Evolutionary conservation across 805 yeast species (phyloP).

Genomic region (Cyberlindnera japonica): DNA sequence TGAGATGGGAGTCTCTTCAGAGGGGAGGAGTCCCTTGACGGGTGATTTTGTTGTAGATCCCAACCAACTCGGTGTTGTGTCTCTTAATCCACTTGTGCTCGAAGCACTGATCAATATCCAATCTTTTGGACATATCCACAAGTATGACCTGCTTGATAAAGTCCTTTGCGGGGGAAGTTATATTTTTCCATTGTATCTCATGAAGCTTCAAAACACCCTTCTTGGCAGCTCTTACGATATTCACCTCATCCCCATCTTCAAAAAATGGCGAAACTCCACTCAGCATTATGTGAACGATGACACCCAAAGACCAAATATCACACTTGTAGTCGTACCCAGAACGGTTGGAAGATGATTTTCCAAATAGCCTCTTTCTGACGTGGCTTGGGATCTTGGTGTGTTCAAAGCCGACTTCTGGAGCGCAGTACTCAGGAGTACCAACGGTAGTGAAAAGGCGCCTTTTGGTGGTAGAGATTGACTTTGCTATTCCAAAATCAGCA

Average conservation of each 20-base stretch:
- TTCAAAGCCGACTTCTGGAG: slow-evolving; percentile 62
- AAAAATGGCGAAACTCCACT: slow-evolving; percentile 66
- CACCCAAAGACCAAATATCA: slow-evolving; percentile 70
- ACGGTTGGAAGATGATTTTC: background rate
- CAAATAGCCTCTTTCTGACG: slow-evolving; percentile 3
- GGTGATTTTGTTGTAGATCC: slow-evolving; percentile 33
- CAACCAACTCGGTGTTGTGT: slow-evolving; percentile 34
- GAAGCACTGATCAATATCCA: slow-evolving; percentile 38
- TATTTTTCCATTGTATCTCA: slow-evolving; percentile 38
- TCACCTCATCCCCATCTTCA: slow-evolving; percentile 39
- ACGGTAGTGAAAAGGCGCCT: slow-evolving; percentile 48
- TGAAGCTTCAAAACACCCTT: slow-evolving; percentile 38
- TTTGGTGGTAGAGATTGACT: slow-evolving; percentile 27
- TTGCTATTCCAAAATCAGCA: slow-evolving; percentile 68
- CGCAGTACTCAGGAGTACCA: slow-evolving; percentile 68
- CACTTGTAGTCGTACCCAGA: slow-evolving; percentile 52
- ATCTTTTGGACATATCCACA: slow-evolving; percentile 36
- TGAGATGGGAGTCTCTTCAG: no score
- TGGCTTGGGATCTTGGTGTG: slow-evolving; percentile 27
- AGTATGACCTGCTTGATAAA: slow-evolving; percentile 40
- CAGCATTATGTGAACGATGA: slow-evolving; percentile 53
- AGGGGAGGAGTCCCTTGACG: background rate
- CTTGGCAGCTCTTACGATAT: slow-evolving; percentile 40
- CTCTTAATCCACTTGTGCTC: slow-evolving; percentile 45
- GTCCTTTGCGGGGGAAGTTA: slow-evolving; percentile 41